Percentiles rank a stretch among this genome's conserved stretches.
Evolutionary conservation across 1,284 basidiomycete species (phyloP).

Genomic region (Pascua sp.): DNA sequence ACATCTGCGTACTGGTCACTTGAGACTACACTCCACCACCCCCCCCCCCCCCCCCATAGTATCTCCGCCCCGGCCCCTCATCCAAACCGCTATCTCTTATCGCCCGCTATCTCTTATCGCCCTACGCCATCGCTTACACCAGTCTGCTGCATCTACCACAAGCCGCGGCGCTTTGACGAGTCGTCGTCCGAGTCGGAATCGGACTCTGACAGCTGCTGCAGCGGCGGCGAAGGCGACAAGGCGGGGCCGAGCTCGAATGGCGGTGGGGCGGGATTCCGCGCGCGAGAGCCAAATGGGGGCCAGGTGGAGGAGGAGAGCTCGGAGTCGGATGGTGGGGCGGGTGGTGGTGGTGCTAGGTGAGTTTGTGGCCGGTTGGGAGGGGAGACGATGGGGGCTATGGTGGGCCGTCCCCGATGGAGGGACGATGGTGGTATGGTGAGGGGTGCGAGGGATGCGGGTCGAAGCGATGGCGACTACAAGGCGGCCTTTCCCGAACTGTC

Average conservation of each 20-base stretch:
- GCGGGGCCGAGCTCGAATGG: neutral
- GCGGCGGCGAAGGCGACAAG: neutral
- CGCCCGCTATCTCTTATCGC: too few species aligned
- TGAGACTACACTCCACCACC: too few species aligned
- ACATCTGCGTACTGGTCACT: too few species aligned
- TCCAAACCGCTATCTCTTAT: too few species aligned
- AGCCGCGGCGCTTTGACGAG: conserved; percentile 50
- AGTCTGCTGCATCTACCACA: conserved; percentile 56
- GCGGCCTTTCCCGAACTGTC: too few species aligned
- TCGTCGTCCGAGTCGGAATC: conserved; percentile 49
- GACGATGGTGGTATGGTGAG: too few species aligned
- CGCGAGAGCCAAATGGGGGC: neutral
- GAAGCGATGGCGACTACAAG: too few species aligned
- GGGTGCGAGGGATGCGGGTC: too few species aligned
- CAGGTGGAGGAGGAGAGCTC: conserved; percentile 14
- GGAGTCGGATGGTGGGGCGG: conserved; percentile 16
- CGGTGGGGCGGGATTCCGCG: neutral
- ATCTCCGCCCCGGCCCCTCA: too few species aligned
- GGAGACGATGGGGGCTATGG: too few species aligned
- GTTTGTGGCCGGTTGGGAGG: neutral
- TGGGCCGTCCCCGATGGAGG: too few species aligned
- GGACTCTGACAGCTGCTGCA: conserved; percentile 23
- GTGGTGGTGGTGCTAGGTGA: conserved; percentile 17
- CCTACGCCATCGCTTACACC: neutral
- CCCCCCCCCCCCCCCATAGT: too few species aligned